phyloP scores from a whole-genome alignment of 495 filamentous ascomycete species.

The Hypoxylon fragiforme region DNA sequence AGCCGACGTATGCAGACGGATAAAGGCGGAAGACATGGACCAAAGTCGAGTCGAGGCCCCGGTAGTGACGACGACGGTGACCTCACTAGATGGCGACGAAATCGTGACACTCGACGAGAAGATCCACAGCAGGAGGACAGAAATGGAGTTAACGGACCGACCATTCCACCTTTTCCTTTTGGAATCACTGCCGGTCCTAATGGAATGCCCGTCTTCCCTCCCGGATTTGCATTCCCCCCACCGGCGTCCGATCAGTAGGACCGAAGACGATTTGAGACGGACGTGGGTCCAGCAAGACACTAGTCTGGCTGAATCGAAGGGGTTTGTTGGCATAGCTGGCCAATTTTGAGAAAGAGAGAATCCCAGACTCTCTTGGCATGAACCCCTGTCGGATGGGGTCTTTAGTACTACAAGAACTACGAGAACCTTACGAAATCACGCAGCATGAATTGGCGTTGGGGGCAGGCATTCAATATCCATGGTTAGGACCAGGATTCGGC shows the following conservation, averaged over 20 bases:
- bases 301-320: too few species aligned
- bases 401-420: slow-evolving; percentile 1
- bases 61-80: slow-evolving; percentile 54
- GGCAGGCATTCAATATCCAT: slow-evolving; percentile 20
- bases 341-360: too few species aligned
- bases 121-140: slow-evolving; percentile 47
- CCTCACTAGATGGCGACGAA: slow-evolving; percentile 47
- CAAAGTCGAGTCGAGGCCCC: slow-evolving; percentile 68
- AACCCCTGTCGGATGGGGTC: background rate
- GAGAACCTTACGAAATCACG: slow-evolving; percentile 19
- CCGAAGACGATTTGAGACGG: too few species aligned
- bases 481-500: slow-evolving; percentile 1
- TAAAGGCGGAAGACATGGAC: slow-evolving; percentile 71
- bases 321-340: too few species aligned
- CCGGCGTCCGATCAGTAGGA: slow-evolving; percentile 35
- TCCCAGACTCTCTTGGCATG: too few species aligned
- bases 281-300: too few species aligned
- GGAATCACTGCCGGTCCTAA: slow-evolving; percentile 58
- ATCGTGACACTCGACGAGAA: slow-evolving; percentile 40
- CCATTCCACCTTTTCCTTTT: slow-evolving; percentile 61
- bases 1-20: slow-evolving; percentile 81
- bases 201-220: slow-evolving; percentile 71
- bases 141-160: slow-evolving; percentile 51
- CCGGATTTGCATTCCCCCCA: slow-evolving; percentile 57
- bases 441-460: slow-evolving; percentile 37